A percentile compares a stretch with the other conserved stretches of the same genome.
Evolutionary conservation across 2,329 filamentous ascomycete species (phyloP).

Genomic region (Cladophialophora bantiana): DNA sequence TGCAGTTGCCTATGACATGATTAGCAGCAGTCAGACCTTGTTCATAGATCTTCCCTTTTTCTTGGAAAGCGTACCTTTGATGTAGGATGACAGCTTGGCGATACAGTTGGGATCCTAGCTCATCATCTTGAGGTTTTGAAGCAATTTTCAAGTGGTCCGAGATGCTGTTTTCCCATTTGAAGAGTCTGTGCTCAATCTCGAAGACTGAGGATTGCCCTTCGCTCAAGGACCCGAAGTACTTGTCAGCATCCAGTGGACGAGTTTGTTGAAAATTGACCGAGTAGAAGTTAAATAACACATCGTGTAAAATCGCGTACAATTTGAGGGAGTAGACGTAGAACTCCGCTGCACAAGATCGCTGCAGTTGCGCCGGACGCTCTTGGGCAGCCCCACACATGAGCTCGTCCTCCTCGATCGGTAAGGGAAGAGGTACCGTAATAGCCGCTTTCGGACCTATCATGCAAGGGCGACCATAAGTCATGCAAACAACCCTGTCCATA

Average conservation of each 20-base stretch:
- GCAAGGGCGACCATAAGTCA: slow-evolving; percentile 48
- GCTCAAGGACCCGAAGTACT: slow-evolving; percentile 19
- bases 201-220: slow-evolving; percentile 45
- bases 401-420: slow-evolving; percentile 46
- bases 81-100: slow-evolving; percentile 46
- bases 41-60: neutral
- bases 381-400: slow-evolving; percentile 21
- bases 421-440: slow-evolving; percentile 43
- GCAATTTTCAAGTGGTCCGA: slow-evolving; percentile 42
- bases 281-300: slow-evolving; percentile 42
- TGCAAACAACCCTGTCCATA: slow-evolving; percentile 49
- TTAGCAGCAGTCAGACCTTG: neutral
- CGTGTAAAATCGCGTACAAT: slow-evolving; percentile 48
- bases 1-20: slow-evolving; percentile 43
- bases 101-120: slow-evolving; percentile 41
- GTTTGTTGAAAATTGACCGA: slow-evolving; percentile 13
- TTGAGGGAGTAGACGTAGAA: slow-evolving; percentile 47
- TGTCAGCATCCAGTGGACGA: slow-evolving; percentile 9
- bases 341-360: slow-evolving; percentile 43
- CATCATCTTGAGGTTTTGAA: neutral
- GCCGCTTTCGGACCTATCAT: slow-evolving; percentile 46
- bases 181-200: slow-evolving; percentile 45
- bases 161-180: slow-evolving; percentile 44
- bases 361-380: slow-evolving; percentile 26
- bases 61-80: slow-evolving; percentile 41